Percentiles rank a stretch among this genome's conserved stretches.
These are phyloP conservation scores for Kazachstania kunashirensis DNA, from an alignment of 805 yeast species.

Conservation along the genomic window DNA sequence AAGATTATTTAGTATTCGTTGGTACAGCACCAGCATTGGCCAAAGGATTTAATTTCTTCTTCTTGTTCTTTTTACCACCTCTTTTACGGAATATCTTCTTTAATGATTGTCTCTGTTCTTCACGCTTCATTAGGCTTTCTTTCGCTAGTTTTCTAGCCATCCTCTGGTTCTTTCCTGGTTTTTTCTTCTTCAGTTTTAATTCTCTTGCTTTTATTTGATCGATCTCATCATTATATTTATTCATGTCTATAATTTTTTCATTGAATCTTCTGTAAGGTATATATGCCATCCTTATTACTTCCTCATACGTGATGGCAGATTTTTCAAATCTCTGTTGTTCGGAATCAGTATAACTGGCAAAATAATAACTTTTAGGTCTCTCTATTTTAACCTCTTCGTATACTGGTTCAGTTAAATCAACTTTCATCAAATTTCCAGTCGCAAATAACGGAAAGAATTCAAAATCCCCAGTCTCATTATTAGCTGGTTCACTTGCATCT, in stretches of 20 bases:
- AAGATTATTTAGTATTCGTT: too few relatives aligned
- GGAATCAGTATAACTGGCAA: conserved; percentile 10
- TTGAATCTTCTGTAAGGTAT: conserved; percentile 8
- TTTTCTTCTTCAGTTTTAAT: conserved; percentile 14
- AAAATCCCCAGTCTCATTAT: conserved; percentile 4
- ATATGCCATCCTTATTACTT: conserved; percentile 5
- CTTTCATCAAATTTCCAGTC: conserved; percentile 18
- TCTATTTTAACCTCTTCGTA: conserved; percentile 10
- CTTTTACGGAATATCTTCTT: conserved; percentile 30
- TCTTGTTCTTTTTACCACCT: conserved; percentile 31
- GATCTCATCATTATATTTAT: conserved; percentile 13
- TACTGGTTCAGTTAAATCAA: conserved; percentile 19
- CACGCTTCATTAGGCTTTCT: conserved; percentile 19
- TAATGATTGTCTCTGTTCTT: conserved; percentile 18
- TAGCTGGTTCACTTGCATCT: conserved; percentile 9
- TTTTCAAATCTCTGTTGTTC: conserved; percentile 10
- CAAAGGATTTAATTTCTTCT: conserved; percentile 14
- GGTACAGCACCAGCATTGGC: conserved; percentile 13
- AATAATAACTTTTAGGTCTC: conserved; percentile 22
- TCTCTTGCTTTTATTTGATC: conserved; percentile 9
- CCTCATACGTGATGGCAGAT: conserved; percentile 17
- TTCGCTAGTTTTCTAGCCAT: conserved; percentile 19
- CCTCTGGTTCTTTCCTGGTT: conserved; percentile 29
- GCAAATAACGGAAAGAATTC: conserved; percentile 27
- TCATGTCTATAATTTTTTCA: conserved; percentile 12